phyloP scores from a whole-genome alignment of 176 grass and related monocot species.

The Hordeum marinum region DNA sequence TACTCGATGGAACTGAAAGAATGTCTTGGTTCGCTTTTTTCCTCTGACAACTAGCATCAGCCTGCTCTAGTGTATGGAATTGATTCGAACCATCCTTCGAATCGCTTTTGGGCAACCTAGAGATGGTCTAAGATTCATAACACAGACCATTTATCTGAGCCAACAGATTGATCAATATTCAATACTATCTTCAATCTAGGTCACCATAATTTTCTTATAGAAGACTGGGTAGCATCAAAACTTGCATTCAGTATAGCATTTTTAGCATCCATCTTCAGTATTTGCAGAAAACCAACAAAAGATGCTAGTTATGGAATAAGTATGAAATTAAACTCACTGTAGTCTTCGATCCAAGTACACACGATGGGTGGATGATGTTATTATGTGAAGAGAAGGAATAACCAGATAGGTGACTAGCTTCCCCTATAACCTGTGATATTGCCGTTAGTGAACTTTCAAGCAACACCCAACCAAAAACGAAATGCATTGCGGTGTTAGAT shows the following conservation, averaged over 20 bases:
- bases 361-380: conserved; percentile 86
- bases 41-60: too few relatives aligned
- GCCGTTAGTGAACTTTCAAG: conserved; percentile 19
- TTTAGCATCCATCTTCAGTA: neutral
- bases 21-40: too few relatives aligned
- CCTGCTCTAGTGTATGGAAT: too few relatives aligned
- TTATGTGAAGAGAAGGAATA: conserved; percentile 93
- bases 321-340: conserved; percentile 55
- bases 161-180: neutral
- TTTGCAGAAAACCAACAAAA: neutral
- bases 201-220: neutral
- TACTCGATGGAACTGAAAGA: too few relatives aligned
- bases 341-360: conserved; percentile 88
- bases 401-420: conserved; percentile 83
- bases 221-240: neutral
- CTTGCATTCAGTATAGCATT: neutral
- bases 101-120: neutral
- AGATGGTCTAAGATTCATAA: neutral
- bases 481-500: conserved; percentile 9
- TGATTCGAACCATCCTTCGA: neutral
- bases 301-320: neutral
- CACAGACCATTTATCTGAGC: neutral
- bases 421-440: conserved; percentile 69
- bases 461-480: conserved; percentile 4
- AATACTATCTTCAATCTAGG: neutral